Evolutionary conservation across 2,329 filamentous ascomycete genomes (phyloP), one percentile per base, ranked within the genome.

Genomic region (Tricladium varicosporioides): DNA sequence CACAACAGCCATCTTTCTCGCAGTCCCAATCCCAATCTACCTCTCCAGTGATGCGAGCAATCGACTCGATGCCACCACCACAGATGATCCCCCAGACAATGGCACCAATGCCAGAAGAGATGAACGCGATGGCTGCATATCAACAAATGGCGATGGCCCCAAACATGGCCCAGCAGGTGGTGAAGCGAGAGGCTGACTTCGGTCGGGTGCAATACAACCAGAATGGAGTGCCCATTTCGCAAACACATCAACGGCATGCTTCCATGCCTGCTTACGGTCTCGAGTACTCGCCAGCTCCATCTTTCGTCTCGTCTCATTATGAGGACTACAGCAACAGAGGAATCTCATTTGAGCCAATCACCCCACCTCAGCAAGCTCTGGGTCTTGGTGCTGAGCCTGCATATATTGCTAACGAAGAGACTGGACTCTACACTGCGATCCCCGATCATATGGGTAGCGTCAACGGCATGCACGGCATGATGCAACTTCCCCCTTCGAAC

Each of bases 361-460:
- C 94, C 0, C 94, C 94, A 57, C 94, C 94, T 14, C 94, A 97
- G 72, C 91, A 97, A 74, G 85, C 89, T 13, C 76, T 94, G 58
- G 86, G 84, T 61, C 87, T 96, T 64, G 84, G 88, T 59, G 82
- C 88, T 43, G 94, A 99, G 78, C 92, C 94, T 9, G 91, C 94
- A 9, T 99, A 97, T 77, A 96, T 99, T 73, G 91, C 93, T 61
- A 97, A 97, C 72, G 94, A 99, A 77, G 94, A 97, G 74, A 96
- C 93, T 47, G 92, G 92, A 58, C 81, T 97, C 48, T 97, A 97
- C 81, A 93, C 92, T 53, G 92, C 91, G 46, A 96, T 97, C 66
- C 92, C 93, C 10, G 93, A 97, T 69, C 87, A 95, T 70, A 80
- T 90, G 65, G 77, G 76, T 59, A 81, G 86, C 57, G 86, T 91